Evolutionary conservation across 805 yeast species (phyloP).

Genomic region (Candida koratica): DNA sequence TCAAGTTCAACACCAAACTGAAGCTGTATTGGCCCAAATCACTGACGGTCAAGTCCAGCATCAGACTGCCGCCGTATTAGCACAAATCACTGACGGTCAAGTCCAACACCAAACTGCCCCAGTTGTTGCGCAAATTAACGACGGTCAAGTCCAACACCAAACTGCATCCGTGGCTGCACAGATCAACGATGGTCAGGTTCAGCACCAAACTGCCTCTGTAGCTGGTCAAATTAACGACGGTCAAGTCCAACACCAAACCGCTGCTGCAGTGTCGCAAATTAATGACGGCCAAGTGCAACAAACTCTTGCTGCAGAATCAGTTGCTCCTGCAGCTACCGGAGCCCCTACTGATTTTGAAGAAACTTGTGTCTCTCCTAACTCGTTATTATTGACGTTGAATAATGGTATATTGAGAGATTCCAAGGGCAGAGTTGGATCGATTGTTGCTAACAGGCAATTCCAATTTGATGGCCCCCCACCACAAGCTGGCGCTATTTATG

Average conservation of each 20-base stretch:
- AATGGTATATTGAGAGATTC: conserved; percentile 30
- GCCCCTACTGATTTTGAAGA: conserved; percentile 24
- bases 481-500: conserved; percentile 69
- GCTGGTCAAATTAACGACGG: conserved; percentile 28
- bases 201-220: conserved; percentile 20
- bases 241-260: conserved; percentile 31
- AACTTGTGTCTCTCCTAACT: conserved; percentile 13
- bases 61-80: conserved; percentile 27
- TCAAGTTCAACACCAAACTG: conserved; percentile 50
- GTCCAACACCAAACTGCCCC: conserved; percentile 22
- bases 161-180: conserved; percentile 21
- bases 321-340: conserved; percentile 25
- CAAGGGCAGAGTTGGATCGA: conserved; percentile 42
- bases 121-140: conserved; percentile 24
- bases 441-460: conserved; percentile 61
- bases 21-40: conserved; percentile 31
- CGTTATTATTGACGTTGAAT: conserved; percentile 20
- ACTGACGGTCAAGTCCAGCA: conserved; percentile 45
- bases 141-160: conserved; percentile 31
- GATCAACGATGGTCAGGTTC: conserved; percentile 32
- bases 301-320: conserved; percentile 18
- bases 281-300: conserved; percentile 34
- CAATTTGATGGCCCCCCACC: conserved; percentile 81
- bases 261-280: conserved; percentile 31
- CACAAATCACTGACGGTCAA: conserved; percentile 37